A percentile compares a stretch with the other conserved stretches of the same genome.
Evolutionary conservation across 257 asterid genomes (phyloP).

Genomic region (Nyctanthes arbortristis): DNA sequence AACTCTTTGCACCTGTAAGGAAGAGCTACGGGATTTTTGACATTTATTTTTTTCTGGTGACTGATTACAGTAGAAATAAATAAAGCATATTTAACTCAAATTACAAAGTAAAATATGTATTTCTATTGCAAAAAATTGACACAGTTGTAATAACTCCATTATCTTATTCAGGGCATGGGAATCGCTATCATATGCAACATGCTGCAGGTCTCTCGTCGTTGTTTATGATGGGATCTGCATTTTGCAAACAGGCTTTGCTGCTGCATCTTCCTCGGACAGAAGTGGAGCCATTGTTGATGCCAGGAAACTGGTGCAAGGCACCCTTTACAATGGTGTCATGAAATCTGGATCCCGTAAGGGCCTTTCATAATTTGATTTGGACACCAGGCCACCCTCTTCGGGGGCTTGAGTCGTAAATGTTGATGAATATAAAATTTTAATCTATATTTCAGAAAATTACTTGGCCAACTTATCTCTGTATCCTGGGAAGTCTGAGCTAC

Average conservation of each 20-base stretch:
- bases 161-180: constrained; percentile 79
- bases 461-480: constrained; percentile 92
- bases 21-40: neutral
- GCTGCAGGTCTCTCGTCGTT: constrained; percentile 83
- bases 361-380: constrained; percentile 22
- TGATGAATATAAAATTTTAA: constrained; percentile 23
- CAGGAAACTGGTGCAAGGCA: constrained; percentile 62
- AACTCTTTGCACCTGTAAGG: neutral
- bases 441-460: constrained; percentile 72
- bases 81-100: neutral
- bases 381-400: constrained; percentile 3
- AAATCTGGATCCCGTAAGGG: constrained; percentile 87
- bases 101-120: constrained; percentile 10
- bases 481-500: constrained; percentile 92
- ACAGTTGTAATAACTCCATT: constrained; percentile 10
- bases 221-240: constrained; percentile 70
- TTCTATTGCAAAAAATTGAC: neutral
- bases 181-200: constrained; percentile 74
- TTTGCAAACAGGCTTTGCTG: constrained; percentile 79
- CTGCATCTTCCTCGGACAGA: constrained; percentile 41
- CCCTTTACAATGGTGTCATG: constrained; percentile 61
- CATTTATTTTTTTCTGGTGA: constrained; percentile 1
- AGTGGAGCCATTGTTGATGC: constrained; percentile 59
- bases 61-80: constrained; percentile 9
- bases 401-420: constrained; percentile 10